Base-by-base conservation (phyloP, 2,329 filamentous ascomycete species). In the Sporothrix schenckii region DNA sequence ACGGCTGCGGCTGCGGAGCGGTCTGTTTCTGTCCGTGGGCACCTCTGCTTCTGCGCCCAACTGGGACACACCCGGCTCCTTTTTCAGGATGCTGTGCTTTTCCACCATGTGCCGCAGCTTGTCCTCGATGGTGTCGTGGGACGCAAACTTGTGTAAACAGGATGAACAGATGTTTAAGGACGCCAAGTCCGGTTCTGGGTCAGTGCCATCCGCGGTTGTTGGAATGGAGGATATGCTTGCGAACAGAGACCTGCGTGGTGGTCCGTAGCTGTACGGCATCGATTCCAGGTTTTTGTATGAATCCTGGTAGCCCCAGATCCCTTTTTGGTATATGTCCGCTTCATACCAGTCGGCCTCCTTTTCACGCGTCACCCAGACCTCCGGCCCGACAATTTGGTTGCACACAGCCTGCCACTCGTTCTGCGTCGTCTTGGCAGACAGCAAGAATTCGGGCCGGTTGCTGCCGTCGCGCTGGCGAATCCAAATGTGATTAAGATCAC, bases 381-480 rank as follows among this genome's bases (percentile, higher is more conserved):
- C 66, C 16, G 61, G 61, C 5, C 47, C 44, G 34, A 70, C 39
- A n/a, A 52, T 47, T 27, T 66, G 61, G 13, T 21, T 11, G 47
- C 61, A 49, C 27, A 70, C 66, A 2, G 58, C 6, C 10, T 39
- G 2, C 72, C 72, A 73, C 34, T 69, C 60, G 24, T 24, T 30
- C 19, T 72, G 44, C 5, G 41, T 52, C 13, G 66, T 65, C n/a
- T 24, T n/a, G 16, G 68, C 65, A 19, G 61, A 49, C 47, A 73
- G 54, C 11, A 67, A 24, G 14, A 73, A 69, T 16, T 41, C 53
- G 6, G 49, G 49, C 2, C 60, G 72, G 66, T 71, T 49, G 41
- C 53, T 44, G 27, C 30, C 13, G 27, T 44, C n/a, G 14, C 24
- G 41, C 58, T 56, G 68, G 14, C 16, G 49, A 39, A 69, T 69